Conservation (phyloP, 2,329 filamentous ascomycete genomes). For the Fusarium sp. region DNA sequence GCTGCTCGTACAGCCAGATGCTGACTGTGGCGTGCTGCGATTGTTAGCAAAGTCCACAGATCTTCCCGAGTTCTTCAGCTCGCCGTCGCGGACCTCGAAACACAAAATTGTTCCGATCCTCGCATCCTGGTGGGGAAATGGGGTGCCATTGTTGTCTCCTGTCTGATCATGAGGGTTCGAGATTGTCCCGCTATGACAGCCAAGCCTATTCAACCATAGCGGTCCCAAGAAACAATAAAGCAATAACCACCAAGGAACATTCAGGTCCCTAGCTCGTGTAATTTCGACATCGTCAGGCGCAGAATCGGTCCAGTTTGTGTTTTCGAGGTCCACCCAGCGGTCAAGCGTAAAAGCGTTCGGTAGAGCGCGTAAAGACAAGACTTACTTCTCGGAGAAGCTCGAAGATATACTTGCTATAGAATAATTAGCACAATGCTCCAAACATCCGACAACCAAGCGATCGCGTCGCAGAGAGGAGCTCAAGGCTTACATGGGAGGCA, state of each 20-base stretch:
- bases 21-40: conserved; percentile 81
- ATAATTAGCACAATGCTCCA: conserved; percentile 37
- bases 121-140: neutral
- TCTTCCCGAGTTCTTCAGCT: neutral
- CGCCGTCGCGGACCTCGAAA: neutral
- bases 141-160: neutral
- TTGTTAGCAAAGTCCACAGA: conserved; percentile 35
- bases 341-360: conserved; percentile 15
- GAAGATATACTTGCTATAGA: conserved; percentile 61
- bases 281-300: neutral
- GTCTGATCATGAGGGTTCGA: neutral
- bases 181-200: neutral
- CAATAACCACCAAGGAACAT: neutral
- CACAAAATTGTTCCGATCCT: neutral
- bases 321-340: conserved; percentile 32
- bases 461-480: conserved; percentile 34
- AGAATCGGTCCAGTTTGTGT: conserved; percentile 10
- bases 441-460: neutral
- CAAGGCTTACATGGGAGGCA: conserved; percentile 64
- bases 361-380: conserved; percentile 20
- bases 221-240: neutral
- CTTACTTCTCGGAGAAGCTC: conserved; percentile 79
- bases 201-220: neutral
- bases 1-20: conserved; percentile 97
- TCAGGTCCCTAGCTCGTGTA: too few species aligned